Evolutionary conservation across 257 asterid species (phyloP), one percentile per base, ranked within the genome.

Genomic region (Anisodus acutangulus): DNA sequence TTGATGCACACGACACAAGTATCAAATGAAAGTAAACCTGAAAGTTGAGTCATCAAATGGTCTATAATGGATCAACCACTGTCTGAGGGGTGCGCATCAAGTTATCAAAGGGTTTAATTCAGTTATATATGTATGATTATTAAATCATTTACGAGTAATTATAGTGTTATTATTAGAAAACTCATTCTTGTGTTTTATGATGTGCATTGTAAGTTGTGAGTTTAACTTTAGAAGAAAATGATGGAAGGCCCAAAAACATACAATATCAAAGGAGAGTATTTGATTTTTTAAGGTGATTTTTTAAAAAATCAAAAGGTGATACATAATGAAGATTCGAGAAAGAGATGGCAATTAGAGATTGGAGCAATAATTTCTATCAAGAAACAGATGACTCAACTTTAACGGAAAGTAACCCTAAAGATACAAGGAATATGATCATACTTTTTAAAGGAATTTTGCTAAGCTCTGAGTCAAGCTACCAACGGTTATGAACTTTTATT

Each of bases 21-120:
- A 63, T 62, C 45, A 63, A 63, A 51, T 26, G 62, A 47, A 62
- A 39, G 51, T 81, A 81, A 81, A 41, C 58, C 82, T 78, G 82
- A 37, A 54, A 31, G 16, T 31, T 64, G 82, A 78, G 31, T 78
- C 64, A 53, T 31, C 47, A 9, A 78, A 78, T 78, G 16, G 22
- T 78, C 53, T 53, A 78, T 15, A 15, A 53, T 78, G 82, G 82
- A 78, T 31, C 47, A 72, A 19, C 58, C 80, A 45, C 58, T n/a
- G 41, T 19, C 78, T 68, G 35, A 16, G 15, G 78, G 39, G 54
- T 9, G 78, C 78, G 41, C 8, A 16, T 41, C 35, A 39, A 16
- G 51, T 69, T 51, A 8, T 67, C 74, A 37, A 68, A 68, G 76
- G 51, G 51, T 37, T 37, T 7, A 15, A 15, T 67, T 62, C 0